Evolutionary conservation across 768 basidiomycete species (phyloP).

Genomic region (Amanita exitialis): DNA sequence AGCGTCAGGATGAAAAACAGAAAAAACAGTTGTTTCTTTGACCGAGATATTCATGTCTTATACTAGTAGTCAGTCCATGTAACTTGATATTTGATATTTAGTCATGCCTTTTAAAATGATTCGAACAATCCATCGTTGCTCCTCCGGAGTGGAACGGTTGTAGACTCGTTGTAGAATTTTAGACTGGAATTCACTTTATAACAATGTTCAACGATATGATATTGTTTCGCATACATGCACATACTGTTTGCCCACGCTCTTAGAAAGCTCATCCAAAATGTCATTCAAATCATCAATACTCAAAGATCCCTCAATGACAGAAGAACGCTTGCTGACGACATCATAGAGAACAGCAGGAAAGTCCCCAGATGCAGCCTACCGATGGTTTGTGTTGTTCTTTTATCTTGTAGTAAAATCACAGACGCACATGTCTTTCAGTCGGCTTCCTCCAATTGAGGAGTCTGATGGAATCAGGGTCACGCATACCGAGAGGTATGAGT

Average conservation of each 20-base stretch:
- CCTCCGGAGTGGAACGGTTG: constrained; percentile 71
- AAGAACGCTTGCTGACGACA: constrained; percentile 77
- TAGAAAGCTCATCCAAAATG: constrained; percentile 68
- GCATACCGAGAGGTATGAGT: constrained; percentile 72
- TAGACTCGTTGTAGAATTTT: constrained; percentile 70
- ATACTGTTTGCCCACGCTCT: constrained; percentile 67
- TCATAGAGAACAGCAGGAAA: constrained; percentile 84
- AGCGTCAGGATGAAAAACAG: constrained; percentile 90
- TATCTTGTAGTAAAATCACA: background rate
- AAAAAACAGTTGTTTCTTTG: constrained; percentile 88
- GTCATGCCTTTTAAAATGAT: constrained; percentile 84
- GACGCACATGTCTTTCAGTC: constrained; percentile 51
- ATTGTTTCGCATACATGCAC: constrained; percentile 10
- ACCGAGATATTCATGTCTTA: constrained; percentile 87
- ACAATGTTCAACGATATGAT: constrained; percentile 7
- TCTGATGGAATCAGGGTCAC: constrained; percentile 73
- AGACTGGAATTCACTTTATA: constrained; percentile 60
- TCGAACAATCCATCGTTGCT: constrained; percentile 93
- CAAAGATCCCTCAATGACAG: constrained; percentile 62
- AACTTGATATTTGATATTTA: background rate
- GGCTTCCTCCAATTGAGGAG: constrained; percentile 89
- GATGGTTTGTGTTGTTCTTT: background rate
- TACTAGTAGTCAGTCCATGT: background rate
- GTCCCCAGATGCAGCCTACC: constrained; percentile 68
- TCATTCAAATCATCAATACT: constrained; percentile 80